These are phyloP conservation scores for Verticillium nonalfalfae DNA, from an alignment of 2,329 filamentous ascomycete species.

Conservation along the genomic window DNA sequence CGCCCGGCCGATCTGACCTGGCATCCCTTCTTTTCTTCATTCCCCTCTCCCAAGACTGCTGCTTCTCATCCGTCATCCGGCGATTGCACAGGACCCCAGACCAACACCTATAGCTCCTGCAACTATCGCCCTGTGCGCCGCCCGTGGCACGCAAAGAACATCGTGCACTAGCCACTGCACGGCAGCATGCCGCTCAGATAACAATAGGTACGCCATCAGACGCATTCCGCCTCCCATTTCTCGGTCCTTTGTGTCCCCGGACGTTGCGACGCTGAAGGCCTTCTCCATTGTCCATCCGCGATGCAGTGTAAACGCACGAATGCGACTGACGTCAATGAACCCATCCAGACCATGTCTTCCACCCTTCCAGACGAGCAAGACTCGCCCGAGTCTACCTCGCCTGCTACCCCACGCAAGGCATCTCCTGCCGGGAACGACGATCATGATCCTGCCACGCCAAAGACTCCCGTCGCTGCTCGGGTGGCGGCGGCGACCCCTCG, in stretches of 20 bases:
- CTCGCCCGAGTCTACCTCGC: conserved; percentile 2
- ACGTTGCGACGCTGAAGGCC: background rate
- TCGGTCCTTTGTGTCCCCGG: background rate
- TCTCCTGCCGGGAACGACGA: background rate
- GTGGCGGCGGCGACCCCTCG: conserved; percentile 25
- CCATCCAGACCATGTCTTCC: conserved; percentile 10
- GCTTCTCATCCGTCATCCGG: background rate
- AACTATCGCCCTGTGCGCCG: background rate
- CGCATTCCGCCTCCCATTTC: background rate
- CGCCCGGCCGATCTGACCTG: background rate
- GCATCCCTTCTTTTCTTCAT: background rate
- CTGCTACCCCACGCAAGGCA: conserved; percentile 3
- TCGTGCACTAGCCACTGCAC: background rate
- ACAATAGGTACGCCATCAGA: conserved; percentile 5
- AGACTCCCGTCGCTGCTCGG: conserved; percentile 4
- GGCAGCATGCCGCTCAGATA: conserved; percentile 11
- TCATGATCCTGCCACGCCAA: background rate
- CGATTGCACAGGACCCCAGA: background rate
- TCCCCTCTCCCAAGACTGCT: background rate
- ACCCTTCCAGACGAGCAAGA: conserved; percentile 10
- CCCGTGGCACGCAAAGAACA: background rate
- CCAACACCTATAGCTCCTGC: background rate
- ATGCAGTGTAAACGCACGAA: background rate
- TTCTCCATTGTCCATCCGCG: background rate
- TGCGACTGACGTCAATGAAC: conserved; percentile 3